A percentile compares a stretch with the other conserved stretches of the same genome.
Evolutionary conservation across 2,329 filamentous ascomycete species (phyloP).

Genomic region (Fusarium stilboides): DNA sequence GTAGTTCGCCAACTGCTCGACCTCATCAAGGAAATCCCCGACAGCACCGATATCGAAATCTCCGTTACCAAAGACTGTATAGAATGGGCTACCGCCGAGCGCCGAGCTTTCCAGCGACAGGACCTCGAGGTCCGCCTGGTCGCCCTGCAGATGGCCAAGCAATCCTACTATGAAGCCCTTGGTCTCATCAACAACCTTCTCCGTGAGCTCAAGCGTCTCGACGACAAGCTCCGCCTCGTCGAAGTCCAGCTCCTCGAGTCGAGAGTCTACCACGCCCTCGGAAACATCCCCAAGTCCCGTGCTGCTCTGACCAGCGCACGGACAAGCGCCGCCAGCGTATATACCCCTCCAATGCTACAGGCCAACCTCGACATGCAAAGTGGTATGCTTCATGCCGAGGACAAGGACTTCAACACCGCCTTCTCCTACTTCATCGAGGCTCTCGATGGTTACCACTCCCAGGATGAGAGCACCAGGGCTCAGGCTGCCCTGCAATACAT

Average conservation of each 20-base stretch:
- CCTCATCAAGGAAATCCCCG: constrained; percentile 92
- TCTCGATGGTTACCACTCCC: constrained; percentile 94
- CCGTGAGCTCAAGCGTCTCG: constrained; percentile 95
- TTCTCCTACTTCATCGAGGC: constrained; percentile 99
- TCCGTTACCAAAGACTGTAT: constrained; percentile 98
- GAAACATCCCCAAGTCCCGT: constrained; percentile 95
- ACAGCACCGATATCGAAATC: constrained; percentile 95
- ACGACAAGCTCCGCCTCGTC: constrained; percentile 97
- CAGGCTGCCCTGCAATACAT: constrained; percentile 99
- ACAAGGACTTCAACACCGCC: constrained; percentile 98
- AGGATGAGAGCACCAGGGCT: constrained; percentile 90
- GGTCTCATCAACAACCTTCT: constrained; percentile 97
- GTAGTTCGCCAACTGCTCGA: constrained; percentile 96
- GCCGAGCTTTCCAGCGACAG: constrained; percentile 95
- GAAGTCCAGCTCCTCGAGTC: constrained; percentile 98
- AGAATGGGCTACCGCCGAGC: constrained; percentile 97
- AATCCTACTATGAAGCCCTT: constrained; percentile 96
- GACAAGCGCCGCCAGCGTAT: constrained; percentile 96
- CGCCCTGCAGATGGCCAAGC: constrained; percentile 94
- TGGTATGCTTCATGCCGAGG: constrained; percentile 98
- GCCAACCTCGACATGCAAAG: constrained; percentile 99
- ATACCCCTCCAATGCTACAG: constrained; percentile 95
- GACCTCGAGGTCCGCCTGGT: constrained; percentile 98
- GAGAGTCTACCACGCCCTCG: constrained; percentile 95
- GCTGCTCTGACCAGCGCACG: constrained; percentile 94